phyloP scores from a whole-genome alignment of 169 alveolate species.

The Eimeria maxima region DNA sequence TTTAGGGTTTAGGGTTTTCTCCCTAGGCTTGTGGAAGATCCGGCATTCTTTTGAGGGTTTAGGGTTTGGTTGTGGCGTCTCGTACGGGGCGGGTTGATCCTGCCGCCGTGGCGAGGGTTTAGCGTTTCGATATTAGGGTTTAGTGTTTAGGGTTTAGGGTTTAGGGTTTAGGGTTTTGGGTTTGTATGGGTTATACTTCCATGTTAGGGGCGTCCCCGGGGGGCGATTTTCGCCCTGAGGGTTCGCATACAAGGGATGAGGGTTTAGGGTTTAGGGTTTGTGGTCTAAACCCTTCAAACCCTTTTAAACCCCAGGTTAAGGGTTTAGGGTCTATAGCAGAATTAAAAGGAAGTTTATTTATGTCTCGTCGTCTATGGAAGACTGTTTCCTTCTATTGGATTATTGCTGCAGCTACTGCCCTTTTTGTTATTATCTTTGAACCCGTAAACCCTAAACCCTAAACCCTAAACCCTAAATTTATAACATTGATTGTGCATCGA shows the following conservation, averaged over 20 bases:
- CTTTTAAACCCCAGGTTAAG: neutral
- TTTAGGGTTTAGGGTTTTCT: conserved; percentile 26
- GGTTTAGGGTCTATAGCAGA: conserved; percentile 7
- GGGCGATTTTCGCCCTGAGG: neutral
- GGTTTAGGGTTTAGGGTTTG: conserved; percentile 15
- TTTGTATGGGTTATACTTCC: neutral
- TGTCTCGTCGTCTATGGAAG: conserved; percentile 76
- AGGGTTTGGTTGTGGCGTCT: neutral
- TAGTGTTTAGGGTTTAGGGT: conserved; percentile 27
- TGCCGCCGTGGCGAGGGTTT: no score
- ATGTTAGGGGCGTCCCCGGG: neutral
- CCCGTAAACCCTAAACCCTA: conserved; percentile 70
- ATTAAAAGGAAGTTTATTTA: conserved; percentile 60
- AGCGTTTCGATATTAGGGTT: neutral
- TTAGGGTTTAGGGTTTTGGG: conserved; percentile 60
- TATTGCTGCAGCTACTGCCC: conserved; percentile 68
- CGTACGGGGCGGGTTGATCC: neutral
- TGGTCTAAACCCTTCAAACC: neutral
- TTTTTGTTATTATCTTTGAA: conserved; percentile 55
- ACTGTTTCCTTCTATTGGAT: conserved; percentile 70
- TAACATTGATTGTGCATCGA: no score
- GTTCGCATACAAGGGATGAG: neutral
- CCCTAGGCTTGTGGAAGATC: neutral
- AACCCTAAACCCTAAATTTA: conserved; percentile 6
- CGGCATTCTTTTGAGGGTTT: neutral